phyloP scores from a whole-genome alignment of 768 basidiomycete genomes.

The Chlorophyllum brunneum region DNA sequence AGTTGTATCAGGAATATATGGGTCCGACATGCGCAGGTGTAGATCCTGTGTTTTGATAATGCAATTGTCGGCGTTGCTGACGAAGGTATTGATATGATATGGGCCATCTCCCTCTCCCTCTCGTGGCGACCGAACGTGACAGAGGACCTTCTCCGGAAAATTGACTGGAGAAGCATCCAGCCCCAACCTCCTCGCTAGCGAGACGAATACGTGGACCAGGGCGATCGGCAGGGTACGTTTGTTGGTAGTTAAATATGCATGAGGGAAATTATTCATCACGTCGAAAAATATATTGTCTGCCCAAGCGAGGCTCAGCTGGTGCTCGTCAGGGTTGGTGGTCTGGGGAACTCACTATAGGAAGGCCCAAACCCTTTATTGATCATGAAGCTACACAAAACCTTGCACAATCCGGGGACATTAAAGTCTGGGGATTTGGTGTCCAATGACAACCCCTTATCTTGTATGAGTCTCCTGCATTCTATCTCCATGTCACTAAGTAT shows the following conservation, averaged over 20 bases:
- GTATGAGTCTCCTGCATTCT: slow-evolving; percentile 37
- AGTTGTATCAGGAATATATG: slow-evolving; percentile 13
- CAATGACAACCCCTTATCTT: slow-evolving; percentile 21
- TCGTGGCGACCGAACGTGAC: slow-evolving; percentile 37
- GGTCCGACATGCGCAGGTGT: slow-evolving; percentile 1
- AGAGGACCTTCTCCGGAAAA: slow-evolving; percentile 54
- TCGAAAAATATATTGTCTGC: slow-evolving; percentile 36
- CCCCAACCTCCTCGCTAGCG: slow-evolving; percentile 47
- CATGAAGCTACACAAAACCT: slow-evolving; percentile 49
- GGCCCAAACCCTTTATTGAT: slow-evolving; percentile 40
- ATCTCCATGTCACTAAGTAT: slow-evolving; percentile 35
- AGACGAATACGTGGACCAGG: slow-evolving; percentile 54
- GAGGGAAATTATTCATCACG: slow-evolving; percentile 56
- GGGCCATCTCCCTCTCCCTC: slow-evolving; percentile 38
- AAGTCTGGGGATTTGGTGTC: slow-evolving; percentile 27
- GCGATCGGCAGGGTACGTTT: slow-evolving; percentile 56
- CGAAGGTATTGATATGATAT: slow-evolving; percentile 43
- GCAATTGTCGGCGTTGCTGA: slow-evolving; percentile 26
- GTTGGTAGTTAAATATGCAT: slow-evolving; percentile 47
- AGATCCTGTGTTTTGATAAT: slow-evolving; percentile 16
- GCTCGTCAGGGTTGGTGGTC: background rate
- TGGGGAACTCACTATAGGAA: slow-evolving; percentile 34
- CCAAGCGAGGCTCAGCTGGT: background rate
- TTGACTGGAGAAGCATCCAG: slow-evolving; percentile 50
- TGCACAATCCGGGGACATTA: slow-evolving; percentile 31